Evolutionary conservation across 73 alveolate genomes (phyloP).

Genomic region (Vitrella brassicaformis): DNA sequence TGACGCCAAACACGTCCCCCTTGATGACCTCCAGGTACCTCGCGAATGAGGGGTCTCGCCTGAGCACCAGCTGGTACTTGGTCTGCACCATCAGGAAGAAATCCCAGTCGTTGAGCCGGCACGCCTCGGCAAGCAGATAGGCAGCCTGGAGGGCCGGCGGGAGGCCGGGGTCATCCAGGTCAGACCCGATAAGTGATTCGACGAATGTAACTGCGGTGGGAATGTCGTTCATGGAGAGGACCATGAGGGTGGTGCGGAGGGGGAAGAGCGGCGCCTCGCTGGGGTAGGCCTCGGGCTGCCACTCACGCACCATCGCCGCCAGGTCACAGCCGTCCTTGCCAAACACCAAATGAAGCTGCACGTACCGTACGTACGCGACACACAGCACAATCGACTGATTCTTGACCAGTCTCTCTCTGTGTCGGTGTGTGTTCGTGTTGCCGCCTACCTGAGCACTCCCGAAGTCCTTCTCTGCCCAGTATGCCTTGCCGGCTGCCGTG

Average conservation of each 20-base stretch:
- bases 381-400: too few species aligned
- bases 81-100: neutral
- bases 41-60: neutral
- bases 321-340: neutral
- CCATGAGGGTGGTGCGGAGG: neutral
- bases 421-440: too few species aligned
- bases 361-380: too few species aligned
- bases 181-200: neutral
- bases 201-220: neutral
- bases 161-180: neutral
- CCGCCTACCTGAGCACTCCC: too few species aligned
- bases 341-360: neutral
- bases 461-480: neutral
- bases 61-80: neutral
- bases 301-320: neutral
- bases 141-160: neutral
- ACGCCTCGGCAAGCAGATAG: neutral
- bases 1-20: neutral
- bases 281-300: neutral
- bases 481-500: neutral
- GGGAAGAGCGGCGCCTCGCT: neutral
- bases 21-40: neutral
- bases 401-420: too few species aligned
- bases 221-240: neutral
- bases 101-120: neutral